Evolutionary conservation across 331 rosid species (phyloP).

Genomic region (Quercus tomentella): DNA sequence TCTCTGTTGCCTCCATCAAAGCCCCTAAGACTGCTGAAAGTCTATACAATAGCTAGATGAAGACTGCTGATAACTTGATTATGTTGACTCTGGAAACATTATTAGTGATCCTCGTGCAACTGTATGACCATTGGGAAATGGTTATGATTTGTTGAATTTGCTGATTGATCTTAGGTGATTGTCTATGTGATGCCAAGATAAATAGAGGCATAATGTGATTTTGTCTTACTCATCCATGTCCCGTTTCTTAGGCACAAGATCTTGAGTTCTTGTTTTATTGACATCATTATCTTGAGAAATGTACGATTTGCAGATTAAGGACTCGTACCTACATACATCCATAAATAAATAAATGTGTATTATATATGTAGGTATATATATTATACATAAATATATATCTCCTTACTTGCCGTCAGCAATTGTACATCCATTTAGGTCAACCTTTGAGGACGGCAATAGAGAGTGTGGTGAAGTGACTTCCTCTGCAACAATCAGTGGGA

Average conservation of each 20-base stretch:
- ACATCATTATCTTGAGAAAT: not conserved
- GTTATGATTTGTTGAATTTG: no score
- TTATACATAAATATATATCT: not conserved
- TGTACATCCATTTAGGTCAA: constrained; percentile 44
- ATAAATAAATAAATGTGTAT: not conserved
- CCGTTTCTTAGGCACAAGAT: not conserved
- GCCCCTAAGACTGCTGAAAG: no score
- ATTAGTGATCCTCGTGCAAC: no score
- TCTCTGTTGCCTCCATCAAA: no score
- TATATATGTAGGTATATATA: not conserved
- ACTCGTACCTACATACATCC: no score
- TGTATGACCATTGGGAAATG: no score
- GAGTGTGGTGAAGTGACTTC: constrained; percentile 46
- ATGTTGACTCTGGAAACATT: not conserved
- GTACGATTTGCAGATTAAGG: not conserved
- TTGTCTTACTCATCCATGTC: not conserved
- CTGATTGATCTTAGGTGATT: no score
- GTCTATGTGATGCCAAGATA: no score
- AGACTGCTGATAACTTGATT: not conserved
- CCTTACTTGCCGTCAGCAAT: constrained; percentile 4
- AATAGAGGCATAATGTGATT: no score
- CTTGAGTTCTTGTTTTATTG: no score
- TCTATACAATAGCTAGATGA: no score
- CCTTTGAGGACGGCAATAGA: constrained; percentile 42
- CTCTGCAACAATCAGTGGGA: constrained; percentile 42